A percentile compares a stretch with the other conserved stretches of the same genome.
These are phyloP conservation scores for Dothideomycetidae sp. DNA, from an alignment of 2,329 filamentous ascomycete genomes.

Conservation along the genomic window DNA sequence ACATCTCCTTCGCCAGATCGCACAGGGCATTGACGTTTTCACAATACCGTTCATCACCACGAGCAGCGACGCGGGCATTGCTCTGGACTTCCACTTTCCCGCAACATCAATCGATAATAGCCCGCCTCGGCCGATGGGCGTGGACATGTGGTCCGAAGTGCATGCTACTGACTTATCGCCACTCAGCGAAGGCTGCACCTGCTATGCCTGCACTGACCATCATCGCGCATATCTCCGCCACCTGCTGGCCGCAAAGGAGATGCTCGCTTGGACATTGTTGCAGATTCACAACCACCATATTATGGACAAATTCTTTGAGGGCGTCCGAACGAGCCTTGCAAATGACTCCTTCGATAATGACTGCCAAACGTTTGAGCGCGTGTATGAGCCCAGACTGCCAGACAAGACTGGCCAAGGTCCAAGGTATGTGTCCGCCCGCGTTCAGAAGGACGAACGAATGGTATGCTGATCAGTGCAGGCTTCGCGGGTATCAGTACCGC, in stretches of 20 bases:
- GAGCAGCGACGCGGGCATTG: conserved; percentile 72
- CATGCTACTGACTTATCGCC: conserved; percentile 51
- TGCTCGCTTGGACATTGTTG: conserved; percentile 87
- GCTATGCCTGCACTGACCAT: conserved; percentile 72
- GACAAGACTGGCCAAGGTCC: conserved; percentile 64
- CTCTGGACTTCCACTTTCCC: conserved; percentile 66
- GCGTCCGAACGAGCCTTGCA: conserved; percentile 50
- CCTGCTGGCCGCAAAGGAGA: conserved; percentile 78
- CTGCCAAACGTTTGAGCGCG: conserved; percentile 43
- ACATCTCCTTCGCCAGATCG: conserved; percentile 59
- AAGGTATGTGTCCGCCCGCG: conserved; percentile 30
- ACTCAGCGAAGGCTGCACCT: conserved; percentile 50
- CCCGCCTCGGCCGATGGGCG: conserved; percentile 42
- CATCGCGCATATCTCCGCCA: conserved; percentile 82
- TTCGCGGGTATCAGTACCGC: conserved; percentile 72
- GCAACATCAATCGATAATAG: conserved; percentile 10
- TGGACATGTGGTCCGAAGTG: conserved; percentile 58
- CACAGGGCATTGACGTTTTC: conserved; percentile 66
- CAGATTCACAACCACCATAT: conserved; percentile 81
- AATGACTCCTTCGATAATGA: conserved; percentile 42
- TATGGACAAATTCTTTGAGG: conserved; percentile 57
- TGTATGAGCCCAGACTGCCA: conserved; percentile 60
- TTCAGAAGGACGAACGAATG: too few species aligned
- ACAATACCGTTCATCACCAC: conserved; percentile 60
- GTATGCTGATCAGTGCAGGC: conserved; percentile 25